These are phyloP conservation scores for Capronia americana DNA, from an alignment of 2,329 filamentous ascomycete species.

Conservation along the genomic window DNA sequence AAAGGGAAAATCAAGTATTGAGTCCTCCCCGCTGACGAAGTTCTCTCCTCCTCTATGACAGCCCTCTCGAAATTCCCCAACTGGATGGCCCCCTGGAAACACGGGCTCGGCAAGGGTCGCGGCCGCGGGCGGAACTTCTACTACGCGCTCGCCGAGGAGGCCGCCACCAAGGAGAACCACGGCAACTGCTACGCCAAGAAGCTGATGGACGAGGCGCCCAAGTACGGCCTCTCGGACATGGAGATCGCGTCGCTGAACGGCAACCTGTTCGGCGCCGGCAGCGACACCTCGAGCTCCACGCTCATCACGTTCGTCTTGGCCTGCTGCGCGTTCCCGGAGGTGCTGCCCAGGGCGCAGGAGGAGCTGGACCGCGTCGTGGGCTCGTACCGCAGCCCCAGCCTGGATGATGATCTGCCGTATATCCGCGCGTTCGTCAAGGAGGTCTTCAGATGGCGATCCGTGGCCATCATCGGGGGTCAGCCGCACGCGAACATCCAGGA, in stretches of 20 bases:
- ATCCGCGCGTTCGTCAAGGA: slow-evolving; percentile 63
- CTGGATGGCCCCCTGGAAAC: slow-evolving; percentile 59
- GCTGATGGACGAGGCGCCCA: slow-evolving; percentile 56
- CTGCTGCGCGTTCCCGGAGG: slow-evolving; percentile 49
- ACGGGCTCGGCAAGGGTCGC: slow-evolving; percentile 52
- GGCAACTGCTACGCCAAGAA: slow-evolving; percentile 54
- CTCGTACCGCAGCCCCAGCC: slow-evolving; percentile 53
- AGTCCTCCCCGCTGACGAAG: neutral
- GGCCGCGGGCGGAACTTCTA: slow-evolving; percentile 60
- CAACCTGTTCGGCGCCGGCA: slow-evolving; percentile 47
- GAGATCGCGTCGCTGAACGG: slow-evolving; percentile 58
- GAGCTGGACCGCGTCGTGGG: slow-evolving; percentile 61
- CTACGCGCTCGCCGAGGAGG: slow-evolving; percentile 60
- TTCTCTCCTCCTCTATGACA: slow-evolving; percentile 1
- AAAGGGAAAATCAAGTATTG: too few relatives aligned
- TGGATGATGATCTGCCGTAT: slow-evolving; percentile 59
- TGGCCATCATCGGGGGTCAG: slow-evolving; percentile 48
- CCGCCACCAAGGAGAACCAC: slow-evolving; percentile 49
- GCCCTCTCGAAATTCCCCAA: slow-evolving; percentile 57
- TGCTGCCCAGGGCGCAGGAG: slow-evolving; percentile 54
- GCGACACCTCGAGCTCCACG: slow-evolving; percentile 43
- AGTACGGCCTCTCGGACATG: slow-evolving; percentile 54
- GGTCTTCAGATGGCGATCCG: slow-evolving; percentile 51
- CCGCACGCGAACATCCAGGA: slow-evolving; percentile 59
- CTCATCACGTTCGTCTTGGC: slow-evolving; percentile 43